Evolutionary conservation across 495 filamentous ascomycete species (phyloP).

Genomic region (Darksidea phi): DNA sequence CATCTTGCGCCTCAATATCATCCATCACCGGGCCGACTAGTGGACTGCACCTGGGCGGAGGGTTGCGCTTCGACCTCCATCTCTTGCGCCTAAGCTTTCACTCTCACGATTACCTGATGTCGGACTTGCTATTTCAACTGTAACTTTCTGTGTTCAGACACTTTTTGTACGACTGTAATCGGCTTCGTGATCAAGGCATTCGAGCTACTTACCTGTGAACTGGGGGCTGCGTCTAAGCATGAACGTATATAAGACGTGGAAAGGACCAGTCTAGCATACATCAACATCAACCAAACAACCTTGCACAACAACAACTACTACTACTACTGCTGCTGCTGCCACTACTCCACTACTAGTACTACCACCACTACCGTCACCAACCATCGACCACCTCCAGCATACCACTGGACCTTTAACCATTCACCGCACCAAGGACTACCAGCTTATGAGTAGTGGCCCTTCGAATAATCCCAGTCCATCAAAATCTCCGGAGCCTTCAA

Average conservation of each 20-base stretch:
- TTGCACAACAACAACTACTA: constrained; percentile 17
- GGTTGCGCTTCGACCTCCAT: constrained; percentile 24
- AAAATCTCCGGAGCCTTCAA: constrained; percentile 12
- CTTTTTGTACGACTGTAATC: constrained; percentile 11
- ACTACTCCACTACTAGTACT: too few species aligned
- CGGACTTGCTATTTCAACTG: constrained; percentile 11
- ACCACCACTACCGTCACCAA: too few species aligned
- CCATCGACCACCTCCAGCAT: constrained; percentile 2
- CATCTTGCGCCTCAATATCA: constrained; percentile 1
- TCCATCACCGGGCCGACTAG: background rate
- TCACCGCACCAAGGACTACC: background rate
- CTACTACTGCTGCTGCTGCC: too few species aligned
- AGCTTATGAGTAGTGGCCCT: constrained; percentile 23
- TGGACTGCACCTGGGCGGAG: constrained; percentile 8
- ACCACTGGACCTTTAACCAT: background rate
- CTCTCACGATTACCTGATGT: constrained; percentile 30
- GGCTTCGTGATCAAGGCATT: constrained; percentile 14
- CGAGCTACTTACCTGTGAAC: background rate
- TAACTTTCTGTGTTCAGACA: constrained; percentile 13
- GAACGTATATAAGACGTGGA: constrained; percentile 19
- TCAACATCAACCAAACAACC: constrained; percentile 2
- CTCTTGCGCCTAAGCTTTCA: constrained; percentile 8
- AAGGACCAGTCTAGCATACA: constrained; percentile 12
- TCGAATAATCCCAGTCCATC: constrained; percentile 18
- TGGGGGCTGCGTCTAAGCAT: constrained; percentile 2